Evolutionary conservation across 140 eudicot species (phyloP).

Genomic region (Stevia rebaudiana): DNA sequence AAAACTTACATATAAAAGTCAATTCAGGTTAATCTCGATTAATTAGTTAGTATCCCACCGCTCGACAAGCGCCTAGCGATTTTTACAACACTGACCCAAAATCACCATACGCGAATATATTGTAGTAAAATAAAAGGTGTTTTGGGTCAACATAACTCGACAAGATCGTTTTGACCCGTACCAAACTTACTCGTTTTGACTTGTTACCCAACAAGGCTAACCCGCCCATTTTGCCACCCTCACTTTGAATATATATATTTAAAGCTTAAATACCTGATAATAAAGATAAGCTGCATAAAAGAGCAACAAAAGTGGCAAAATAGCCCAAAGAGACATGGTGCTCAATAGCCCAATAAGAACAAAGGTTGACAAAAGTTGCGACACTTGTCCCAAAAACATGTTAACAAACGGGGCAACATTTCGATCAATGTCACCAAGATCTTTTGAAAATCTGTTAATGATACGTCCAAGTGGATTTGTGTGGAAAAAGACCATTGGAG

Average conservation of each 20-base stretch:
- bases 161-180: neutral
- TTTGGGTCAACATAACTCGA: neutral
- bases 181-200: neutral
- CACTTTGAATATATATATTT: neutral
- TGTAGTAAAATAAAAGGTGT: neutral
- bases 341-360: conserved; percentile 84
- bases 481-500: conserved; percentile 97
- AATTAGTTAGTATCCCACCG: no score
- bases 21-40: no score
- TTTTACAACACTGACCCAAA: neutral
- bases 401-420: conserved; percentile 64
- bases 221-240: conserved; percentile 6
- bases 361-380: conserved; percentile 85
- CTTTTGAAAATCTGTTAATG: conserved; percentile 85
- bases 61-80: no score
- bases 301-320: conserved; percentile 81
- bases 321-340: conserved; percentile 92
- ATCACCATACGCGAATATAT: neutral
- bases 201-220: conserved; percentile 4
- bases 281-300: conserved; percentile 88
- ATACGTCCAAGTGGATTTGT: conserved; percentile 94
- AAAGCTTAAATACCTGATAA: conserved; percentile 61
- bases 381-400: conserved; percentile 71
- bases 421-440: conserved; percentile 92
- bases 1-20: no score